These are phyloP conservation scores for Escallonia rubra DNA, from an alignment of 129 eudicot genomes.

Conservation along the genomic window DNA sequence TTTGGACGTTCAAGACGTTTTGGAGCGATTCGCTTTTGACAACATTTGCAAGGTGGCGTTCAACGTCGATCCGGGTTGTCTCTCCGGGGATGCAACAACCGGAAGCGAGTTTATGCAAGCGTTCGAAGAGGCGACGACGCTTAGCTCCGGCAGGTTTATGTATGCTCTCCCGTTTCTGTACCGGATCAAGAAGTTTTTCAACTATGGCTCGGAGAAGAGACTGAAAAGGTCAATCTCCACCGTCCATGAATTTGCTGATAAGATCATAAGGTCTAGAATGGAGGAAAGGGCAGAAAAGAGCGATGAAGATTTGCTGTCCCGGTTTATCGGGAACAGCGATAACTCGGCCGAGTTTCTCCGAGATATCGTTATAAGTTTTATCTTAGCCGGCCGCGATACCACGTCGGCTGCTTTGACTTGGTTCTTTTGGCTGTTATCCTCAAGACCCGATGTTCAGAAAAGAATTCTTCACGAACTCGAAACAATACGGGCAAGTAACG, in stretches of 20 bases:
- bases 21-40: slow-evolving; percentile 81
- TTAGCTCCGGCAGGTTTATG: slow-evolving; percentile 59
- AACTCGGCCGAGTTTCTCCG: slow-evolving; percentile 51
- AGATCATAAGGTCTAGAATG: slow-evolving; percentile 49
- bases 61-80: slow-evolving; percentile 69
- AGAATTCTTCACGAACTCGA: slow-evolving; percentile 48
- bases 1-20: slow-evolving; percentile 61
- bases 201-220: slow-evolving; percentile 47
- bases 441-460: slow-evolving; percentile 33
- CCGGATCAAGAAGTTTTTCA: slow-evolving; percentile 31
- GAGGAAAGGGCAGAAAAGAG: slow-evolving; percentile 21
- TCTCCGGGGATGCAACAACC: slow-evolving; percentile 37
- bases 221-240: slow-evolving; percentile 34
- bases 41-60: slow-evolving; percentile 74
- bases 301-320: slow-evolving; percentile 65
- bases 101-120: slow-evolving; percentile 71
- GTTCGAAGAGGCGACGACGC: slow-evolving; percentile 63
- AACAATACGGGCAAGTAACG: slow-evolving; percentile 11
- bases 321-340: slow-evolving; percentile 48
- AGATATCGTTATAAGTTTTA: slow-evolving; percentile 55
- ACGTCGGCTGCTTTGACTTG: slow-evolving; percentile 71
- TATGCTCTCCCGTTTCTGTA: slow-evolving; percentile 27
- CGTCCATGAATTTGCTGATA: slow-evolving; percentile 63
- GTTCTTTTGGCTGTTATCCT: slow-evolving; percentile 71
- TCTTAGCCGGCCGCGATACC: slow-evolving; percentile 86